These are phyloP conservation scores for Cordyceps fumosorosea DNA, from an alignment of 2,329 filamentous ascomycete genomes.

Conservation along the genomic window DNA sequence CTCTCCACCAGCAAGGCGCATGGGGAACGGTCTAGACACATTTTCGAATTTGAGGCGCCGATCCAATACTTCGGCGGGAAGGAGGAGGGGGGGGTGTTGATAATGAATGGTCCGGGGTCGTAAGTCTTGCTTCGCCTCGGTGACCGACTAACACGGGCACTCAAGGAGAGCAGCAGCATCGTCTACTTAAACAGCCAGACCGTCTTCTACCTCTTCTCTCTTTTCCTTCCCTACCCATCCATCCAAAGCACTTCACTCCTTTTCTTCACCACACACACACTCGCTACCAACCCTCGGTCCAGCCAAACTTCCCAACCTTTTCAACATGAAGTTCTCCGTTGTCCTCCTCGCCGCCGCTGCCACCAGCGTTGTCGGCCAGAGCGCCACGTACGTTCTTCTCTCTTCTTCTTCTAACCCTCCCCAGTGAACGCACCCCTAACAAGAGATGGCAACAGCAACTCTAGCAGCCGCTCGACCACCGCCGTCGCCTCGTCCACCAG, in stretches of 20 bases:
- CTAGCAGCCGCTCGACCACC: neutral
- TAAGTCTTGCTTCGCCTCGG: neutral
- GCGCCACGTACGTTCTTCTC: neutral
- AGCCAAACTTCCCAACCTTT: neutral
- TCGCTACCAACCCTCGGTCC: neutral
- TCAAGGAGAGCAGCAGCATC: neutral
- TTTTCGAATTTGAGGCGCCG: neutral
- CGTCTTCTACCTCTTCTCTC: neutral
- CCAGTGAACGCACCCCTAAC: neutral
- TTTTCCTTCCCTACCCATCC: neutral
- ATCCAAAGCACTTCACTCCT: neutral
- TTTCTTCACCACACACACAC: neutral
- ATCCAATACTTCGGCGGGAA: neutral
- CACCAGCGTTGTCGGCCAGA: conserved; percentile 1
- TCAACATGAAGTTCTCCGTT: conserved; percentile 4
- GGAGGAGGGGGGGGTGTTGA: neutral
- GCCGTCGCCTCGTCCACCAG: neutral
- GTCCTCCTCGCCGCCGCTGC: conserved; percentile 1
- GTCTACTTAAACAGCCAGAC: neutral
- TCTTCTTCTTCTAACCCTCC: neutral
- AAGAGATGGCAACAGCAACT: neutral
- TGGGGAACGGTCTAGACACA: neutral
- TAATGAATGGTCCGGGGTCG: neutral
- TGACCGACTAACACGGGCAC: neutral
- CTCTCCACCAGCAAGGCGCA: neutral